phyloP scores from a whole-genome alignment of 768 basidiomycete species.

The Rhodocollybia butyracea region DNA sequence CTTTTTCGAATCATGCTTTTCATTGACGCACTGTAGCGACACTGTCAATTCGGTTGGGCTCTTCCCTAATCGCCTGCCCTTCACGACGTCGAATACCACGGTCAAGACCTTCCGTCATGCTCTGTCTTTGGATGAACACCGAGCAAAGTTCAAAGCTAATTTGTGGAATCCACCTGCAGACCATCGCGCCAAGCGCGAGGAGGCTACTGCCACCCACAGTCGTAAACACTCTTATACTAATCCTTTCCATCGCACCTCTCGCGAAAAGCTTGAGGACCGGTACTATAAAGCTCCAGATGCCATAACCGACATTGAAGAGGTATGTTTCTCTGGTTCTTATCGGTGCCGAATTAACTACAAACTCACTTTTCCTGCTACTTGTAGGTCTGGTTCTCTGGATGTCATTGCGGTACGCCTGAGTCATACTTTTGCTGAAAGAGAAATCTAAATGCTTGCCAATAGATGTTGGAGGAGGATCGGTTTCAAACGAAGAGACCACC shows the following conservation, averaged over 20 bases:
- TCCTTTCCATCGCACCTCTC: too few relatives aligned
- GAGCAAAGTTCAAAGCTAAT: conserved; percentile 24
- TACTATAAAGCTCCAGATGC: conserved; percentile 1
- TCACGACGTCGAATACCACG: conserved; percentile 49
- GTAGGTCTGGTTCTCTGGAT: conserved; percentile 10
- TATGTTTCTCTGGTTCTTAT: neutral
- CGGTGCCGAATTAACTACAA: neutral
- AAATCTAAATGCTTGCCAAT: neutral
- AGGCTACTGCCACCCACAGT: too few relatives aligned
- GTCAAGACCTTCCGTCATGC: conserved; percentile 40
- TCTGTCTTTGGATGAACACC: conserved; percentile 37
- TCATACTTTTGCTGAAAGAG: neutral
- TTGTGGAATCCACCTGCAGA: conserved; percentile 2
- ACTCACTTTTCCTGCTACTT: neutral
- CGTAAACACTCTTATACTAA: too few relatives aligned
- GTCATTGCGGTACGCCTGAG: conserved; percentile 34
- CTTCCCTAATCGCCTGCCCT: conserved; percentile 51
- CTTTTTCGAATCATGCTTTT: neutral
- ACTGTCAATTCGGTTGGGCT: conserved; percentile 65
- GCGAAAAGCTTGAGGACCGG: neutral
- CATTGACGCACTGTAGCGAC: conserved; percentile 42
- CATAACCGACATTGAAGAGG: conserved; percentile 8
- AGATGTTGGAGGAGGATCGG: conserved; percentile 29
- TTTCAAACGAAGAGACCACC: conserved; percentile 37
- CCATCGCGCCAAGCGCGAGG: neutral